Conservation (phyloP, 495 filamentous ascomycete genomes). For the Aspergillus olivimuriae region DNA sequence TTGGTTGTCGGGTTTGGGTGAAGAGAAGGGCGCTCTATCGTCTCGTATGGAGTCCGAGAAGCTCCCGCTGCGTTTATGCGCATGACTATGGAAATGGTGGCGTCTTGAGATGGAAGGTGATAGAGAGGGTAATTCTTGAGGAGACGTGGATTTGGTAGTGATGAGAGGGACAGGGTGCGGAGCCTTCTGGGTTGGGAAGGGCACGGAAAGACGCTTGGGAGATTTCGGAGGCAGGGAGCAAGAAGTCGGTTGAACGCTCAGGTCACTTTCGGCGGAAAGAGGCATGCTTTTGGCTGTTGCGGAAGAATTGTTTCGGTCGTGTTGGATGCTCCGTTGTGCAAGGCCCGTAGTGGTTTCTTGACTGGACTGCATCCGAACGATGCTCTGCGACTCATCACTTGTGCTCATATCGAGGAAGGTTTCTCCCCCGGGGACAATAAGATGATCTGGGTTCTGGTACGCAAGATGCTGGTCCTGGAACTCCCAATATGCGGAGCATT, state of each 20-base stretch:
- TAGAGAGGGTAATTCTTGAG: constrained; percentile 22
- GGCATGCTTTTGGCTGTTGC: constrained; percentile 40
- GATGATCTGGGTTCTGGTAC: constrained; percentile 53
- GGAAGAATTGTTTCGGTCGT: constrained; percentile 40
- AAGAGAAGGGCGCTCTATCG: constrained; percentile 51
- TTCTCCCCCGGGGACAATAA: constrained; percentile 70
- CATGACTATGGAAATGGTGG: constrained; percentile 38
- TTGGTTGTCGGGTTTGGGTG: constrained; percentile 30
- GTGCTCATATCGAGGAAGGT: constrained; percentile 11
- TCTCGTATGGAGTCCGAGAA: constrained; percentile 88
- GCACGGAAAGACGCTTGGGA: constrained; percentile 39
- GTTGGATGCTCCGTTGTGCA: constrained; percentile 24
- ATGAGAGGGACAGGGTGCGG: constrained; percentile 57
- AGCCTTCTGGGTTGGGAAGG: constrained; percentile 36
- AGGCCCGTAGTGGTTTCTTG: too few species aligned
- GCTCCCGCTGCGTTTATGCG: constrained; percentile 66
- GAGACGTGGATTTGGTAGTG: constrained; percentile 15
- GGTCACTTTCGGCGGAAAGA: constrained; percentile 45
- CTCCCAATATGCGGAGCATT: constrained; percentile 86
- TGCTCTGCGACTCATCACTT: constrained; percentile 13
- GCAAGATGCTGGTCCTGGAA: constrained; percentile 50
- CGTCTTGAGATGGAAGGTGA: constrained; percentile 25
- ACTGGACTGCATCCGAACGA: constrained; percentile 5
- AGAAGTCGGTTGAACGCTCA: constrained; percentile 62
- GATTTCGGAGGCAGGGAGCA: constrained; percentile 74